A percentile compares a stretch with the other conserved stretches of the same genome.
These are phyloP conservation scores for Boletales sp. DNA, from an alignment of 768 basidiomycete species.

Conservation along the genomic window DNA sequence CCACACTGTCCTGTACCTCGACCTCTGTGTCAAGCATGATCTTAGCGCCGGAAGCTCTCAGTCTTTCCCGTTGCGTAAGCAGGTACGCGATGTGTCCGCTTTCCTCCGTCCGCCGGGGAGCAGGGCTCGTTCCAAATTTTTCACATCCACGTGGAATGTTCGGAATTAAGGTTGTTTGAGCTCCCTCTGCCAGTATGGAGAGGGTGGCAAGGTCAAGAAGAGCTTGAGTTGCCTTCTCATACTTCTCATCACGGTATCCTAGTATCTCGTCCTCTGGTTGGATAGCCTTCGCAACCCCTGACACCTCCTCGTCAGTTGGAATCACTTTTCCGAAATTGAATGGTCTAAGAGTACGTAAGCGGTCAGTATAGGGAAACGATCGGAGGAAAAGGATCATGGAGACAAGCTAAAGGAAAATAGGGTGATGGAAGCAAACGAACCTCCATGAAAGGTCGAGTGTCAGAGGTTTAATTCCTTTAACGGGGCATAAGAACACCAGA, in stretches of 20 bases:
- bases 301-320: constrained; percentile 32
- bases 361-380: background rate
- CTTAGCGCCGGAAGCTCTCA: constrained; percentile 7
- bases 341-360: constrained; percentile 32
- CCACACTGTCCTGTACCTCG: background rate
- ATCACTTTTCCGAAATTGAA: constrained; percentile 41
- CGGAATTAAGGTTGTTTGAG: constrained; percentile 1
- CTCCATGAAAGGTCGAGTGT: constrained; percentile 65
- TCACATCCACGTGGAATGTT: constrained; percentile 17
- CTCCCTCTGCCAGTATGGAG: constrained; percentile 10
- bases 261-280: constrained; percentile 8
- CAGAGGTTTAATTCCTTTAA: constrained; percentile 56
- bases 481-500: constrained; percentile 42
- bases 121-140: constrained; percentile 25
- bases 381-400: background rate
- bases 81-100: constrained; percentile 16
- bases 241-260: constrained; percentile 14
- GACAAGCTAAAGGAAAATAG: background rate
- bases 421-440: constrained; percentile 34
- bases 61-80: constrained; percentile 25
- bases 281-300: constrained; percentile 14
- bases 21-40: background rate
- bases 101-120: constrained; percentile 12
- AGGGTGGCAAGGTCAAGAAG: constrained; percentile 10
- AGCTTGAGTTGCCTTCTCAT: constrained; percentile 1